Conservation (phyloP, 306 rosid genomes). For the Calophaca sinica region DNA sequence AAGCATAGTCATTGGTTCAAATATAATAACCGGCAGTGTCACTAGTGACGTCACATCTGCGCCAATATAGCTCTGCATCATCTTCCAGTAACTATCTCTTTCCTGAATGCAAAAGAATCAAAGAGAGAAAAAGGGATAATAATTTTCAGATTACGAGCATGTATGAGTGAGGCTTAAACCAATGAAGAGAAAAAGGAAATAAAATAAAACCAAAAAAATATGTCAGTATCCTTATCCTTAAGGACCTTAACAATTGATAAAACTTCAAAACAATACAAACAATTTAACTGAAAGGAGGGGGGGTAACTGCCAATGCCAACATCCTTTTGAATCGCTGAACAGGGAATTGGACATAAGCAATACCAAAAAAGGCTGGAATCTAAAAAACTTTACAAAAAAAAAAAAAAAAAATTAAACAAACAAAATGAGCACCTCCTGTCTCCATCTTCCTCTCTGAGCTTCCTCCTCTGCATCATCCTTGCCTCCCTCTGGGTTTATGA, state of each 20-base stretch:
- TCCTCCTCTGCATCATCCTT: conserved; percentile 92
- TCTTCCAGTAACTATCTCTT: conserved; percentile 94
- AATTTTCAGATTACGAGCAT: conserved; percentile 37
- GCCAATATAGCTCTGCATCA: conserved; percentile 92
- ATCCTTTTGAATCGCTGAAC: conserved; percentile 28
- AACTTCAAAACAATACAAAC: conserved; percentile 22
- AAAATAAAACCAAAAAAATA: background rate
- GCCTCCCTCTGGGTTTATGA: conserved; percentile 94
- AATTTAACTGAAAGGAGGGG: background rate
- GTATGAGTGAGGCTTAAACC: conserved; percentile 9
- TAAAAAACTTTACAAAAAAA: background rate
- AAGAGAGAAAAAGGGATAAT: conserved; percentile 3
- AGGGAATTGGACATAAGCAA: conserved; percentile 13
- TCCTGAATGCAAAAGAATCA: conserved; percentile 57
- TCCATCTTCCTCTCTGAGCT: conserved; percentile 95
- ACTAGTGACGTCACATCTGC: conserved; percentile 89
- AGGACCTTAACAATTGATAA: background rate
- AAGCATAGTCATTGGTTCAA: conserved; percentile 98
- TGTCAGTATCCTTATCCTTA: background rate
- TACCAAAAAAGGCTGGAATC: background rate
- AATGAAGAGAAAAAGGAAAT: background rate
- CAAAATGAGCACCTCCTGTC: conserved; percentile 65
- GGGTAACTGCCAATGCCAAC: background rate
- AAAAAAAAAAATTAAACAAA: background rate
- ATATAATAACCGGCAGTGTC: conserved; percentile 84